Evolutionary conservation across 1,284 basidiomycete genomes (phyloP).

Genomic region (Ceratobasidium sp.): DNA sequence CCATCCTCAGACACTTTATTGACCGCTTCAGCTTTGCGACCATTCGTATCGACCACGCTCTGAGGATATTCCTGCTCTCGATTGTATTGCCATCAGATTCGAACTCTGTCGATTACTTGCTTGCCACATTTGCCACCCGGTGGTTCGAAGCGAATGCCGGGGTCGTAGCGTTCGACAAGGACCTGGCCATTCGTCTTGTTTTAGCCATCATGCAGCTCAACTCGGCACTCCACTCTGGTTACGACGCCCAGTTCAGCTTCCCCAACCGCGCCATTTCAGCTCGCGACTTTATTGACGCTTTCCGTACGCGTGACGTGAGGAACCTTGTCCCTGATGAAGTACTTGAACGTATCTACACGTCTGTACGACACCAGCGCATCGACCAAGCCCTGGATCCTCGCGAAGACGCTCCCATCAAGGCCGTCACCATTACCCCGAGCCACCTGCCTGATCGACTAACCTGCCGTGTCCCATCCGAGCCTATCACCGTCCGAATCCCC

Average conservation of each 20-base stretch:
- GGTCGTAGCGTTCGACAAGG: slow-evolving; percentile 76
- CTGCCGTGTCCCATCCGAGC: slow-evolving; percentile 82
- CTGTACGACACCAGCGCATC: slow-evolving; percentile 72
- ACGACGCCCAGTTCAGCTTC: slow-evolving; percentile 64
- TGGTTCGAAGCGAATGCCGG: slow-evolving; percentile 90
- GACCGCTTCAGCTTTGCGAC: slow-evolving; percentile 84
- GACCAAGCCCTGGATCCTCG: slow-evolving; percentile 68
- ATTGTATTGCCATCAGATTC: slow-evolving; percentile 69
- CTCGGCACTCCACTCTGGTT: slow-evolving; percentile 65
- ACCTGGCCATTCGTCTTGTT: slow-evolving; percentile 77
- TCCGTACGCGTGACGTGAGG: slow-evolving; percentile 73
- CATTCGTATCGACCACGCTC: slow-evolving; percentile 83
- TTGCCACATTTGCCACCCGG: slow-evolving; percentile 75
- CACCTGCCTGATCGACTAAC: slow-evolving; percentile 77
- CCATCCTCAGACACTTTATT: slow-evolving; percentile 80
- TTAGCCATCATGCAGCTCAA: slow-evolving; percentile 87
- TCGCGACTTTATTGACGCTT: slow-evolving; percentile 79
- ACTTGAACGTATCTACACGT: slow-evolving; percentile 76
- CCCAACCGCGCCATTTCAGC: slow-evolving; percentile 67
- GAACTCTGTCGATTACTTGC: slow-evolving; percentile 68
- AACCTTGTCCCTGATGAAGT: slow-evolving; percentile 72
- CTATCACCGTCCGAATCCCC: slow-evolving; percentile 80
- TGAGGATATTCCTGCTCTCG: slow-evolving; percentile 85
- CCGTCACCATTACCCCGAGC: slow-evolving; percentile 69
- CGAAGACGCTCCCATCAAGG: slow-evolving; percentile 49